These are phyloP conservation scores for Nicotiana noctiflora DNA, from an alignment of 257 asterid genomes.

Conservation along the genomic window DNA sequence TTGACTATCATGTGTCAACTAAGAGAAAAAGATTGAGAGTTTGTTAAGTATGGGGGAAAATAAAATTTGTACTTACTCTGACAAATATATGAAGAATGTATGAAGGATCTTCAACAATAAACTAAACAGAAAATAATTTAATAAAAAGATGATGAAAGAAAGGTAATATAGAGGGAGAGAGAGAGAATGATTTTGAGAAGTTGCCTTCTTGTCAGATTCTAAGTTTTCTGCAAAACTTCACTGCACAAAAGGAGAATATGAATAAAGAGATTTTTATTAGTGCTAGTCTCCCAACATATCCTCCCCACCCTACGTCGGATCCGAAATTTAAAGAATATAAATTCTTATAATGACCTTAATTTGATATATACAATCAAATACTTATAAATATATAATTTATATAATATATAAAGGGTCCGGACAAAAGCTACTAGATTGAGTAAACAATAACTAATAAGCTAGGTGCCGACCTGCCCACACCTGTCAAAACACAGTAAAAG, in stretches of 20 bases:
- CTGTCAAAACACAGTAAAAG: background rate
- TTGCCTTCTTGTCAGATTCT: conserved; percentile 42
- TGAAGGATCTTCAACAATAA: conserved; percentile 6
- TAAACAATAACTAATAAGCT: too few species aligned
- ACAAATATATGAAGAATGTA: background rate
- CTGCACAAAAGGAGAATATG: conserved; percentile 19
- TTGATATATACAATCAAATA: too few species aligned
- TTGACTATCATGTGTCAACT: background rate
- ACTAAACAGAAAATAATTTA: background rate
- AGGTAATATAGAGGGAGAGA: background rate
- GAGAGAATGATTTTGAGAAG: conserved; percentile 12
- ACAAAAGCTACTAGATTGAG: too few species aligned
- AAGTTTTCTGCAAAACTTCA: conserved; percentile 19
- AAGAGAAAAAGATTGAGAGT: background rate
- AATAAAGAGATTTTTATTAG: conserved; percentile 13
- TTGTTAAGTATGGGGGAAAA: too few species aligned
- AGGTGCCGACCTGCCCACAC: too few species aligned
- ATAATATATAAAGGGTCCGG: too few species aligned
- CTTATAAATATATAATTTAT: too few species aligned
- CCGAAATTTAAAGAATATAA: too few species aligned
- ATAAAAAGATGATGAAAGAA: background rate
- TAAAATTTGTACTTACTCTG: background rate
- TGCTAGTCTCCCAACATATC: conserved; percentile 25
- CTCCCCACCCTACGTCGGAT: background rate
- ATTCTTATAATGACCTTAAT: too few species aligned